A percentile compares a stretch with the other conserved stretches of the same genome.
phyloP scores from a whole-genome alignment of 805 yeast species.

The Pichia cabralensis region DNA sequence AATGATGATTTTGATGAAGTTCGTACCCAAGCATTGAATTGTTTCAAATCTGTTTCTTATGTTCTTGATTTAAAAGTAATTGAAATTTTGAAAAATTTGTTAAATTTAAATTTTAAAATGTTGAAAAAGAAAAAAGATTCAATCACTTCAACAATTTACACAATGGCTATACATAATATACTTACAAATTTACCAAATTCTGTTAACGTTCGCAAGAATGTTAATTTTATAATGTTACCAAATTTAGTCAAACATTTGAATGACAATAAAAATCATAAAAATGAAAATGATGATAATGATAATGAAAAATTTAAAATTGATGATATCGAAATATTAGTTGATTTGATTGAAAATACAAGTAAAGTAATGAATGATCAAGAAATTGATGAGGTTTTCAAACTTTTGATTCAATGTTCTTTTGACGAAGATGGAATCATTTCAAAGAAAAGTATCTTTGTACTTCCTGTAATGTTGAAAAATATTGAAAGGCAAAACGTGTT shows the following conservation, averaged over 20 bases:
- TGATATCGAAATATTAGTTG: constrained; percentile 50
- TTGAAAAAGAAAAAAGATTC: constrained; percentile 21
- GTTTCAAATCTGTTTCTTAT: constrained; percentile 29
- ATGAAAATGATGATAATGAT: too few relatives aligned
- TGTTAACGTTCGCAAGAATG: constrained; percentile 14
- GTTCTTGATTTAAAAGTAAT: constrained; percentile 25
- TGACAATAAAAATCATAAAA: too few relatives aligned
- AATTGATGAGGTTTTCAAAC: constrained; percentile 15
- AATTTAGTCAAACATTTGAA: constrained; percentile 13
- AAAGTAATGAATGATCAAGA: constrained; percentile 18
- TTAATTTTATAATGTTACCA: constrained; percentile 32
- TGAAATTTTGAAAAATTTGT: too few relatives aligned
- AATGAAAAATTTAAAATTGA: constrained; percentile 32
- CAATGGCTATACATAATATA: constrained; percentile 41
- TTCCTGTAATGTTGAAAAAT: constrained; percentile 25
- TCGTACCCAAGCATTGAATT: constrained; percentile 61
- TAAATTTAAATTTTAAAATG: too few relatives aligned
- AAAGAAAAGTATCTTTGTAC: constrained; percentile 33
- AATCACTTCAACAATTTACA: constrained; percentile 39
- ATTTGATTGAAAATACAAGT: constrained; percentile 39
- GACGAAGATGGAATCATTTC: constrained; percentile 34
- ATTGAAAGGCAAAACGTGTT: constrained; percentile 9
- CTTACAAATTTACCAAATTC: constrained; percentile 24
- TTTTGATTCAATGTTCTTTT: constrained; percentile 29
- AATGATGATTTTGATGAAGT: constrained; percentile 63